Percentiles rank a stretch among this genome's conserved stretches.
These are phyloP conservation scores for Gynandropsis gynandra DNA, from an alignment of 345 rosid genomes.

Conservation along the genomic window DNA sequence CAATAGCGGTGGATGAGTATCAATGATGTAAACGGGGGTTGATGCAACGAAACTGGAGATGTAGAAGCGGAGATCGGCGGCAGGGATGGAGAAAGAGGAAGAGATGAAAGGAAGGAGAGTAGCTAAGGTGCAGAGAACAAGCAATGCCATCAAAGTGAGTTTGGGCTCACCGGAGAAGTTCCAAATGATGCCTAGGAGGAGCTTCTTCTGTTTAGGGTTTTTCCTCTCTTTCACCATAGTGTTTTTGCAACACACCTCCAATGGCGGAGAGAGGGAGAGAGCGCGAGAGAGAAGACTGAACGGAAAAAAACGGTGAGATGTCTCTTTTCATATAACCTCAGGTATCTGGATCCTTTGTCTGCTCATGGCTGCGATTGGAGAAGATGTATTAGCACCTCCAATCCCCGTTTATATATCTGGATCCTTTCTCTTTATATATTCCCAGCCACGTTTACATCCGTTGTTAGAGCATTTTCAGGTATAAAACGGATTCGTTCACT, in stretches of 20 bases:
- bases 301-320: no score
- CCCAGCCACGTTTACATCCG: no score
- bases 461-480: no score
- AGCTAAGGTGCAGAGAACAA: slow-evolving; percentile 17
- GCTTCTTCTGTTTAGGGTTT: slow-evolving; percentile 33
- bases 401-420: no score
- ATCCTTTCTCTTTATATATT: no score
- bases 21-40: slow-evolving; percentile 14
- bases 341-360: no score
- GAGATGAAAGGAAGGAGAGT: slow-evolving; percentile 17
- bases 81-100: slow-evolving; percentile 20
- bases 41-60: slow-evolving; percentile 29
- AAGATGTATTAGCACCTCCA: no score
- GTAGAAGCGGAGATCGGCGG: slow-evolving; percentile 31
- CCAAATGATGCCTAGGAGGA: slow-evolving; percentile 26
- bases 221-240: slow-evolving; percentile 45
- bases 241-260: neutral
- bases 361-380: no score
- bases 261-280: neutral
- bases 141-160: slow-evolving; percentile 22
- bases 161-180: slow-evolving; percentile 27
- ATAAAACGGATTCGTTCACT: no score
- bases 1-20: slow-evolving; percentile 3
- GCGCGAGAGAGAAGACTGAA: no score
- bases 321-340: no score